A percentile compares a stretch with the other conserved stretches of the same genome.
These are phyloP conservation scores for Xylona heveae DNA, from an alignment of 495 filamentous ascomycete species.

Conservation along the genomic window DNA sequence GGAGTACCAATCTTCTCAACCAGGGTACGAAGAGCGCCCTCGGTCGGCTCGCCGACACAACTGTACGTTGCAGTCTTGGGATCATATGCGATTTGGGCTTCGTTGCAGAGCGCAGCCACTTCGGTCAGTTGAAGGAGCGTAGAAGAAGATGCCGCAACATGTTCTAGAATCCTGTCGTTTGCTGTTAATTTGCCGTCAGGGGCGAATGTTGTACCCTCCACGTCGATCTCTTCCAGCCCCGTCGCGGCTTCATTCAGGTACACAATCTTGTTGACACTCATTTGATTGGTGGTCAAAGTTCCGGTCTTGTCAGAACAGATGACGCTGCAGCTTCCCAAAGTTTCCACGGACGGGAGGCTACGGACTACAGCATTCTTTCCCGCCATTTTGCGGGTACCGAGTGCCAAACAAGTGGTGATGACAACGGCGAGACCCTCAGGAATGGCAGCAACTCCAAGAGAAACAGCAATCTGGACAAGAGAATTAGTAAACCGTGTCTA, in stretches of 20 bases:
- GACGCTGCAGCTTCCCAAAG: constrained; percentile 94
- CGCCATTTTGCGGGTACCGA: constrained; percentile 95
- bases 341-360: constrained; percentile 92
- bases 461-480: constrained; percentile 61
- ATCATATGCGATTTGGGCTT: constrained; percentile 66
- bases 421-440: constrained; percentile 94
- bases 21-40: constrained; percentile 77
- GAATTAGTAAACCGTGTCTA: background rate
- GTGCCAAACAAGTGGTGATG: constrained; percentile 87
- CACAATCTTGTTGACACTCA: constrained; percentile 91
- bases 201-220: constrained; percentile 87
- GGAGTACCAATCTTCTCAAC: constrained; percentile 85
- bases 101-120: constrained; percentile 81
- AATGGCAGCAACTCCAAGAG: constrained; percentile 92
- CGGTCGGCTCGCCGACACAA: constrained; percentile 87
- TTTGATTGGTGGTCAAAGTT: constrained; percentile 96
- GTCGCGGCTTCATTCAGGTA: constrained; percentile 52
- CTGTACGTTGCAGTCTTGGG: constrained; percentile 46
- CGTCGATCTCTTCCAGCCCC: constrained; percentile 67
- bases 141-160: constrained; percentile 52
- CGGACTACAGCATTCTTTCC: constrained; percentile 93
- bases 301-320: constrained; percentile 99
- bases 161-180: constrained; percentile 42
- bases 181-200: constrained; percentile 53
- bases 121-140: constrained; percentile 68